Conservation (phyloP, 2,329 filamentous ascomycete species). For the Aaosphaeria arxii region DNA sequence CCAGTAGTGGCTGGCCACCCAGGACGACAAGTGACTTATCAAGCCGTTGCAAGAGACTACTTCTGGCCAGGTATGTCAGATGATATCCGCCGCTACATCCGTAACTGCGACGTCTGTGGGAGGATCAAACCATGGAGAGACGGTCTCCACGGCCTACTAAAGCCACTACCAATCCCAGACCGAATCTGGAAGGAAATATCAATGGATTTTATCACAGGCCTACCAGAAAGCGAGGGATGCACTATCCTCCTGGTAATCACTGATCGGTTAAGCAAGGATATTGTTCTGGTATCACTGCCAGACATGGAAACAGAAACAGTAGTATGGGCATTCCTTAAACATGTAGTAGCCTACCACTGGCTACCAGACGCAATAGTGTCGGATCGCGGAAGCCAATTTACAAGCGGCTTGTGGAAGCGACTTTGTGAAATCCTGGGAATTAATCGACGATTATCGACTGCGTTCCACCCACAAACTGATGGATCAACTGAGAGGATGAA, state of each 20-base stretch:
- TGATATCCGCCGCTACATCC: neutral
- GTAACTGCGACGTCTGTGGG: neutral
- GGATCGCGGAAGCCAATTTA: neutral
- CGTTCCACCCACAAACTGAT: neutral
- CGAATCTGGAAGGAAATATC: neutral
- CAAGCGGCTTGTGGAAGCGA: neutral
- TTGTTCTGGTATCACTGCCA: neutral
- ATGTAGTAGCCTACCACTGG: neutral
- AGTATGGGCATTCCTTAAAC: neutral
- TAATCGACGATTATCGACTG: neutral
- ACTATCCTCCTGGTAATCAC: neutral
- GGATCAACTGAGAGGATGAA: neutral
- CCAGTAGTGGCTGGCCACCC: neutral
- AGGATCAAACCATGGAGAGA: neutral
- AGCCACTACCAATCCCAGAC: neutral
- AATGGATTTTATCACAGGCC: neutral
- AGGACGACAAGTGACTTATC: neutral
- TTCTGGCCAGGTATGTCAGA: neutral
- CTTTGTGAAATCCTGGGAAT: neutral
- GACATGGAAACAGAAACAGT: neutral
- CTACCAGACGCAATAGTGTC: neutral
- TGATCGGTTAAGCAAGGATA: neutral
- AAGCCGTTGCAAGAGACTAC: neutral
- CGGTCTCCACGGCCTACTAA: neutral
- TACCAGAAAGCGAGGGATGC: neutral